Evolutionary conservation across 345 rosid genomes (phyloP), one percentile per base, ranked within the genome.

Genomic region (Salix exigua): DNA sequence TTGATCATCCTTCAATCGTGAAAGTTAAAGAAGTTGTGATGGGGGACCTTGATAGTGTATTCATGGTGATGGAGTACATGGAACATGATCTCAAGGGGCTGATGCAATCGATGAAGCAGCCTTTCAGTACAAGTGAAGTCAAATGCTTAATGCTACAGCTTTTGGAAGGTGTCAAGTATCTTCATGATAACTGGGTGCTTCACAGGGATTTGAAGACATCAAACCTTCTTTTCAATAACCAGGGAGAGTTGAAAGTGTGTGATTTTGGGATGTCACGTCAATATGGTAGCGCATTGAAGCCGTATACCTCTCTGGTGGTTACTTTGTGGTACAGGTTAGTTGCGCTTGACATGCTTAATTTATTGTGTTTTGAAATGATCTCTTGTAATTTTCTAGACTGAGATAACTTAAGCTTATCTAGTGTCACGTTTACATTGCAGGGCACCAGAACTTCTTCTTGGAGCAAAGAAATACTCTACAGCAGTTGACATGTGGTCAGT

Each of bases 401-500:
- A 11, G n/a, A 30, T 64, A 55, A 30, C 68, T 18, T 18, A 25
- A 80, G 48, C 77, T 87, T 21, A 80, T 38, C 7, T 37, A 1
- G 19, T 58, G 28, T 6, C 44, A n/a, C 73, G 28, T 60, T 70
- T 76, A 55, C 25, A 21, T 73, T 87, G 78, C 85, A 93, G 98
- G 78, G 94, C 97, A 69, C 97, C 97, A 8, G 97, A 92, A 79
- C 97, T 91, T 65, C 85, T 94, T 2, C 77, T 92, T 55, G 98
- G 94, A 82, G 90, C 91, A 38, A 90, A 92, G 75, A 74, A 85
- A 78, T 92, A 94, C 82, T 92, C 97, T 35, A 89, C 93, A 48
- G 96, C 94, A 33, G 83, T 94, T 72, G 98, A 94, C 85, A 94
- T 94, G 97, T 94, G 98, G 98, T 94, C 98, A 5, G 73, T 92